Base-by-base conservation (phyloP, 306 rosid genomes). In the Lathyrus sativus region DNA sequence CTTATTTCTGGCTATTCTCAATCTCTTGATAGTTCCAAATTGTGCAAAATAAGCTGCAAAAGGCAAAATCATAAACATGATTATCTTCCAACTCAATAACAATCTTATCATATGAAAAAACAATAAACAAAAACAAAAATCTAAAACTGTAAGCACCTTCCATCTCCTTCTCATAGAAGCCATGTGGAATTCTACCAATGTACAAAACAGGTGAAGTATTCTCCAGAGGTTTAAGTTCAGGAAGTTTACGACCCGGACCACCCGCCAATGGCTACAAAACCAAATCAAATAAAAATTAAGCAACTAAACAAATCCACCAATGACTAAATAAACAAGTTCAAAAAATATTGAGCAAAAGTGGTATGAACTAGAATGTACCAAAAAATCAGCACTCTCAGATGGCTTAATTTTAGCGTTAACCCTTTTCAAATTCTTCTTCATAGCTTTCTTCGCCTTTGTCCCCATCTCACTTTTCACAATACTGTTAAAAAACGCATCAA, bases 91-190 rank as follows among this genome's bases (percentile, higher is more conserved):
- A 3, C 3, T 55, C 9, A 42, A 51, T 8, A 67, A 51, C 5
- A 12, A 46, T 18, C 35, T 11, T 13, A 0, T 5, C 1, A 11
- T 42, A 33, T 1, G 11, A 44, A 5, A 46, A 19, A 63, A 9
- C 1, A 11, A 61, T 1, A 10, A 62, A 60, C 2, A 9, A 3
- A 51, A 29, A 31, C 5, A 29, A n/a, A 7, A 57, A n/a, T 55
- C 39, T 12, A 2, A 14, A 58, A 59, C 39, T 14, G 13, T 3
- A 70, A 46, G 39, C 29, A 90, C 98, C 96, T 87, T 83, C 82
- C 96, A 92, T 92, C 80, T 92, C 98, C 59, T 86, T 83, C 87
- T 92, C 98, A 61, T 86, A 88, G 87, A 92, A 92, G 1, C 98
- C 98, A 50, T 90, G 98, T 0, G 98, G 96, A 70, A 88, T 85